Percentiles rank a stretch among this genome's conserved stretches.
These are phyloP conservation scores for Vaccinium corymbosum DNA, from an alignment of 148 eudicot genomes.

Conservation along the genomic window DNA sequence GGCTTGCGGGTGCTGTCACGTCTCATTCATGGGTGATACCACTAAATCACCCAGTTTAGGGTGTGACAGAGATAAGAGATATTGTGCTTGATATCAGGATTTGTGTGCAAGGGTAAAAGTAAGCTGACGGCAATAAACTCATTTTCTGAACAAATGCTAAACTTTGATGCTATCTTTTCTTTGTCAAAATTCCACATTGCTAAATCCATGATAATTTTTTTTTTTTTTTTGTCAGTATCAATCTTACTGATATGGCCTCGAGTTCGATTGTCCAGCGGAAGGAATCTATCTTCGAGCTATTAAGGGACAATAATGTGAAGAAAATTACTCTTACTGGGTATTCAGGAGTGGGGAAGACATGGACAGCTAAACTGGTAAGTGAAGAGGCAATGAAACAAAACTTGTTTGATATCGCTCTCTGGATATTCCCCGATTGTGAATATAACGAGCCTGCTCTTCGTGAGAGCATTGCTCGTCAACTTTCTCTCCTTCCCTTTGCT, in stretches of 20 bases:
- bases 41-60: too few relatives aligned
- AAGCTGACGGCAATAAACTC: too few relatives aligned
- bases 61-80: too few relatives aligned
- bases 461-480: slow-evolving; percentile 10
- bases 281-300: neutral
- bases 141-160: neutral
- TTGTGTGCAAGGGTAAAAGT: too few relatives aligned
- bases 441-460: neutral
- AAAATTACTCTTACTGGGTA: slow-evolving; percentile 8
- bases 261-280: neutral
- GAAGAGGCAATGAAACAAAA: neutral
- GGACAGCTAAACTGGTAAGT: slow-evolving; percentile 14
- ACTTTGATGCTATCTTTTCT: neutral
- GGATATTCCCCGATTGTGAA: slow-evolving; percentile 4
- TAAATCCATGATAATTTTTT: too few relatives aligned
- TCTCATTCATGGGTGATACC: too few relatives aligned
- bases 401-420: neutral
- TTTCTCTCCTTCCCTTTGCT: neutral
- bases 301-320: neutral
- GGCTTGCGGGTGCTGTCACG: too few relatives aligned
- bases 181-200: neutral
- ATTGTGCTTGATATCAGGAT: too few relatives aligned
- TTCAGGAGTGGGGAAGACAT: slow-evolving; percentile 18
- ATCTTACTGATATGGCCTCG: neutral
- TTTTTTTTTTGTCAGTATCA: too few relatives aligned